Evolutionary conservation across 192 early-diverging fungal species (phyloP).

Genomic region (Phycomyces blakesleeanus): DNA sequence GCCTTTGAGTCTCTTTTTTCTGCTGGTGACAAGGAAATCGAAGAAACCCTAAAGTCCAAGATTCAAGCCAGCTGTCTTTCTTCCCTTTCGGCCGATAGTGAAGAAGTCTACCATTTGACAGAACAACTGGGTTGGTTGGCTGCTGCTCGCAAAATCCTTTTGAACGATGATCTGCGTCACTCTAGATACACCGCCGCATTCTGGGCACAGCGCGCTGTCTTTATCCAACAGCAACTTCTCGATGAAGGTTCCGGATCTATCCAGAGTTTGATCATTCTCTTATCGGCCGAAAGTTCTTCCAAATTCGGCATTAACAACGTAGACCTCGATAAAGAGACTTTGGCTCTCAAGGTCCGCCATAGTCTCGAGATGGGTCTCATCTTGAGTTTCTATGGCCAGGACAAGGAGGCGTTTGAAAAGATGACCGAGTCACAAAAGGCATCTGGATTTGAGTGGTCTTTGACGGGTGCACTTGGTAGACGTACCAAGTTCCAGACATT

Average conservation of each 20-base stretch:
- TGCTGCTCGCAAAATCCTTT: constrained; percentile 62
- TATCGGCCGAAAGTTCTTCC: constrained; percentile 16
- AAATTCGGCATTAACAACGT: constrained; percentile 31
- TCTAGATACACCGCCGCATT: constrained; percentile 47
- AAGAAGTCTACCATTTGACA: constrained; percentile 80
- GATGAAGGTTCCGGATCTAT: constrained; percentile 61
- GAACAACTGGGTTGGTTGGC: constrained; percentile 63
- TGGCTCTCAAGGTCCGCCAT: constrained; percentile 51
- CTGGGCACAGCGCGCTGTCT: constrained; percentile 72
- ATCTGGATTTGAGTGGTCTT: constrained; percentile 77
- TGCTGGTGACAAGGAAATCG: constrained; percentile 26
- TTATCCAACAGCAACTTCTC: constrained; percentile 70
- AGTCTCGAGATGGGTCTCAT: constrained; percentile 78
- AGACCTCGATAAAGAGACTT: constrained; percentile 8
- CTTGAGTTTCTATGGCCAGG: constrained; percentile 72
- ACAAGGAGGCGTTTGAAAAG: constrained; percentile 57
- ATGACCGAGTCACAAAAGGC: constrained; percentile 73
- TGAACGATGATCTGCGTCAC: constrained; percentile 22
- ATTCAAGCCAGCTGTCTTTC: constrained; percentile 36
- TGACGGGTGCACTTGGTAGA: constrained; percentile 87
- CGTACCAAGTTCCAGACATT: constrained; percentile 91
- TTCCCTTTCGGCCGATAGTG: constrained; percentile 70
- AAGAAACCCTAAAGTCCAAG: constrained; percentile 34
- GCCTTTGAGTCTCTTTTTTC: constrained; percentile 61
- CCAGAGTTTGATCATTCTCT: constrained; percentile 37